phyloP scores from a whole-genome alignment of 257 asterid genomes.

The Galeopsis tetrahit region DNA sequence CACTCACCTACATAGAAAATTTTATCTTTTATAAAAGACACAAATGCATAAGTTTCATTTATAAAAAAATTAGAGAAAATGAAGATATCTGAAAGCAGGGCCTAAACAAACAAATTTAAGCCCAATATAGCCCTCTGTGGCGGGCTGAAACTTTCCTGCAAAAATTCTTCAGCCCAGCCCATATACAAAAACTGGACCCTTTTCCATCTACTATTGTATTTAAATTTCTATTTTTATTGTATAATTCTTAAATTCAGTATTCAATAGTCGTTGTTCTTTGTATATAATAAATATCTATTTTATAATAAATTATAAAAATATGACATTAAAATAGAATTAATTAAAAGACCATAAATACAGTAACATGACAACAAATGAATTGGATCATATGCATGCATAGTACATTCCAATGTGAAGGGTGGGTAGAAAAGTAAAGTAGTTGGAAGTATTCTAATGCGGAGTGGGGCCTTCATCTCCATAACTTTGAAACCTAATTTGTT shows the following conservation, averaged over 20 bases:
- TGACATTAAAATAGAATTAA: not conserved
- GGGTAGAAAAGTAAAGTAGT: slow-evolving; percentile 27
- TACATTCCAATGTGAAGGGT: not conserved
- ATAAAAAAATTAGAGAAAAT: too few species aligned
- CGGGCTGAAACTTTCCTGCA: not conserved
- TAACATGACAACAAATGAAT: not conserved
- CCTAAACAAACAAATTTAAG: too few species aligned
- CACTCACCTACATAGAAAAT: too few species aligned
- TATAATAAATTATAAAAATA: not conserved
- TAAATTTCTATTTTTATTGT: not conserved
- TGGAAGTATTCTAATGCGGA: slow-evolving; percentile 22
- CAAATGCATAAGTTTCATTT: too few species aligned
- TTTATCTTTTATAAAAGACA: too few species aligned
- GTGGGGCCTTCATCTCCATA: slow-evolving; percentile 22
- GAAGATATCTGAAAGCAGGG: too few species aligned
- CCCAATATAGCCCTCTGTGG: too few species aligned
- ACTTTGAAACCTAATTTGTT: not conserved
- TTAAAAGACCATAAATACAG: not conserved
- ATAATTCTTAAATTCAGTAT: not conserved
- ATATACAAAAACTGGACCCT: not conserved
- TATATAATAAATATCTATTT: not conserved
- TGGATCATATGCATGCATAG: too few species aligned
- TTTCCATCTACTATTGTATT: not conserved
- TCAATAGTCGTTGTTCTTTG: not conserved
- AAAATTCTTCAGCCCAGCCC: not conserved